These are phyloP conservation scores for Phytophthora boehmeriae DNA, from an alignment of 352 stramenopile genomes.

Conservation along the genomic window DNA sequence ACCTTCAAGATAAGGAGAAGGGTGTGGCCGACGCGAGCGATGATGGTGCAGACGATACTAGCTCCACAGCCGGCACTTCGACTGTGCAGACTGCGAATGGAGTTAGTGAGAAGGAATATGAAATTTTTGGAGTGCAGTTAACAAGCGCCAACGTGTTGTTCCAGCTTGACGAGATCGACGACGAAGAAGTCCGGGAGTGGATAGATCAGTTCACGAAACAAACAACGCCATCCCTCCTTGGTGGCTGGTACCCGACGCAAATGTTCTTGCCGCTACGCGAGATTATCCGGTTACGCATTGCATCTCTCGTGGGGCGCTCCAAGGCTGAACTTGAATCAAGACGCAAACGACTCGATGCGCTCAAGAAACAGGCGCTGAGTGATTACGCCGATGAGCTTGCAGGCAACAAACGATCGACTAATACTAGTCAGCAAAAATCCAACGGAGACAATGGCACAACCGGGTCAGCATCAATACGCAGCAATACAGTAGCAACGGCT, in stretches of 20 bases:
- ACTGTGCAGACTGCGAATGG: conserved; percentile 1
- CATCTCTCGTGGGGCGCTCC: conserved; percentile 69
- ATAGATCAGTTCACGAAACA: conserved; percentile 52
- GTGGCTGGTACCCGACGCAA: conserved; percentile 80
- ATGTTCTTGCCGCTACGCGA: conserved; percentile 83
- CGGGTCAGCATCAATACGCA: conserved; percentile 10
- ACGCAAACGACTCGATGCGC: conserved; percentile 64
- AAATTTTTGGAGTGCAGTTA: conserved; percentile 79
- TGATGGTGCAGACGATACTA: conserved; percentile 36
- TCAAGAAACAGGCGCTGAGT: conserved; percentile 74
- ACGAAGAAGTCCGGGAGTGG: conserved; percentile 66
- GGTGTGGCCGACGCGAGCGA: conserved; percentile 16
- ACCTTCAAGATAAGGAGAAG: conserved; percentile 39
- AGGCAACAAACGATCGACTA: conserved; percentile 14
- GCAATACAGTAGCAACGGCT: conserved; percentile 26
- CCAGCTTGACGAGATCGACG: conserved; percentile 75
- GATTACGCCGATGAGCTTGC: conserved; percentile 62
- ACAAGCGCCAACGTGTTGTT: conserved; percentile 78
- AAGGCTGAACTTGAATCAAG: conserved; percentile 70
- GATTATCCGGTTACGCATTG: conserved; percentile 78
- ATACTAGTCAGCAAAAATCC: conserved; percentile 26
- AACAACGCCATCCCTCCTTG: conserved; percentile 56
- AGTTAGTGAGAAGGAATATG: conserved; percentile 44
- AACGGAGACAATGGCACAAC: conserved; percentile 4
- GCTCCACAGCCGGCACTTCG: conserved; percentile 6